phyloP scores from a whole-genome alignment of 441 rosid species.

The Gossypium gossypioides region DNA sequence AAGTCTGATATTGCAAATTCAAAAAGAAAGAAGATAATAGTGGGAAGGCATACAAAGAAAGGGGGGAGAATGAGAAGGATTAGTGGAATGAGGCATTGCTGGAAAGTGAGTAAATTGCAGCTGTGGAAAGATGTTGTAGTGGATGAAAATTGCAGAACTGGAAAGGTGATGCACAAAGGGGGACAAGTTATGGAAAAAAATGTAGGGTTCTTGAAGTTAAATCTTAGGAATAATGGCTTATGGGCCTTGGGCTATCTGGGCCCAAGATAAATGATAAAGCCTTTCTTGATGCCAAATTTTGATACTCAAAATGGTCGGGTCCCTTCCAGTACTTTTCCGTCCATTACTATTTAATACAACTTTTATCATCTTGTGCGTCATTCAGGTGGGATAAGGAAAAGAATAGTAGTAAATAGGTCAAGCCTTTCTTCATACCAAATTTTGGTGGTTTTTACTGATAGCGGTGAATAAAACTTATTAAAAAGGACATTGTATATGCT shows the following conservation, averaged over 20 bases:
- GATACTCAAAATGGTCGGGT: neutral
- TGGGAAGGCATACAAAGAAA: neutral
- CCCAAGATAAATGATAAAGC: neutral
- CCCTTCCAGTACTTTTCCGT: neutral
- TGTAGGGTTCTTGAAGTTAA: neutral
- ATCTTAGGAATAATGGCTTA: neutral
- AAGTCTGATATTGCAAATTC: neutral
- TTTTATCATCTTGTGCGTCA: neutral
- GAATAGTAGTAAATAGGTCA: neutral
- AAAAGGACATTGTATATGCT: neutral
- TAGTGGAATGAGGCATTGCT: neutral
- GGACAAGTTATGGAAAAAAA: neutral
- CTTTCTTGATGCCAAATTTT: too few species aligned
- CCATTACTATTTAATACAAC: neutral
- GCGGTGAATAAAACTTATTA: neutral
- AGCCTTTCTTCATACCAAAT: neutral
- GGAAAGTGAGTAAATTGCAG: neutral
- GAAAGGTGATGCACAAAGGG: neutral
- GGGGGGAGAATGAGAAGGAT: neutral
- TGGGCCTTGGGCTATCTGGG: neutral
- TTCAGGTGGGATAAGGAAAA: neutral
- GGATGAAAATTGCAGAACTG: neutral
- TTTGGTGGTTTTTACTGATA: neutral
- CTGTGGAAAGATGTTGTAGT: neutral
- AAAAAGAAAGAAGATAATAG: neutral